Evolutionary conservation across 345 rosid genomes (phyloP), one percentile per base, ranked within the genome.

Genomic region (Eutrema heterophyllum): DNA sequence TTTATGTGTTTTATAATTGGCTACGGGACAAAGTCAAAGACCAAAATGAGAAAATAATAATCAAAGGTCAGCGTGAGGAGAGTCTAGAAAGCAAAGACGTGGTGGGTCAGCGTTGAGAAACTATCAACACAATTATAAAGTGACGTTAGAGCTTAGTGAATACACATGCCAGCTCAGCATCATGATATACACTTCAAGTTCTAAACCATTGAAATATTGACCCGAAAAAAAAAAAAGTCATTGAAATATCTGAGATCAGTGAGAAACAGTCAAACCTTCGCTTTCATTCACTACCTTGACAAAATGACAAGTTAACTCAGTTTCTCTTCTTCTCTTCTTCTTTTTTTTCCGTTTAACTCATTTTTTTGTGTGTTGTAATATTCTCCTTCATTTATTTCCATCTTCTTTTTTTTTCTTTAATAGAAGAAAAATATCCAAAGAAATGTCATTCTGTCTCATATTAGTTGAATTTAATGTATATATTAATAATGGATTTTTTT

Each of bases 41-140:
- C 11, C 5, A 66, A 29, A 32, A 57, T 50, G 60, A 9, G 24
- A 38, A 46, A 60, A 35, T 2, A 70, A 38, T 9, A 70, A 49
- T 68, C 3, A 70, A 71, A 60, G 56, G 53, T 13, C 53, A 67
- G 26, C 44, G 53, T 14, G 61, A 56, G 46, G 51, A 64, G 49
- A 65, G 71, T 55, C 65, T 55, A 26, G 15, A 48, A 38, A 57
- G 18, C 41, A 21, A 26, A 55, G 27, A 66, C 71, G 66, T 43
- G 63, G 78, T 48, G 72, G 72, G 73, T 68, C 69, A 68, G 67
- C 45, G 78, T 48, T 5, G n/a, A 58, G 67, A 67, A 74, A 9
- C 0, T 50, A 69, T 75, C 79, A 75, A 75, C 73, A 58, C 78
- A 48, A 3, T 13, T 7, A 53, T n/a, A 26, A 3, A 39, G n/a